phyloP scores from a whole-genome alignment of 371 early-diverging fungal species.

The Globomyces sp. region DNA sequence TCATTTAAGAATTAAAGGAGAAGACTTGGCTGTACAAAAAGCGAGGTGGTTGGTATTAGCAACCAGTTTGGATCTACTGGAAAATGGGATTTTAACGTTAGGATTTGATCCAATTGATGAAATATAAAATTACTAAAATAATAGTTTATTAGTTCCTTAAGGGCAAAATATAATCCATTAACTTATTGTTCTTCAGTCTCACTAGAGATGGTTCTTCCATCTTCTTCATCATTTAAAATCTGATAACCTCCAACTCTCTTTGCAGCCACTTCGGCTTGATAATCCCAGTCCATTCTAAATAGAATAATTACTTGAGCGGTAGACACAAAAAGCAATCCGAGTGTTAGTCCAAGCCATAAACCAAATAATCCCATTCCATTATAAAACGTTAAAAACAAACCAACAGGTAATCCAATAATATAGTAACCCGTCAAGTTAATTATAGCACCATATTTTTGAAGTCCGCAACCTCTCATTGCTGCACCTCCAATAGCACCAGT shows the following conservation, averaged over 20 bases:
- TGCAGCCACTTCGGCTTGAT: conserved; percentile 32
- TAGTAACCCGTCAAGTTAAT: conserved; percentile 24
- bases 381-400: conserved; percentile 20
- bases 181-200: too few relatives aligned
- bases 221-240: background rate
- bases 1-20: conserved; percentile 13
- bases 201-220: too few relatives aligned
- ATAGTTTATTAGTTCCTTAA: too few relatives aligned
- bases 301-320: conserved; percentile 26
- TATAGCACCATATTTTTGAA: conserved; percentile 21
- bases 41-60: conserved; percentile 10
- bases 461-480: conserved; percentile 19
- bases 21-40: background rate
- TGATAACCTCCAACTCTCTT: conserved; percentile 12
- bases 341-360: conserved; percentile 25
- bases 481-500: conserved; percentile 19
- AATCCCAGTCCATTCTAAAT: conserved; percentile 33
- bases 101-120: conserved; percentile 13
- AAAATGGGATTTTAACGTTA: background rate
- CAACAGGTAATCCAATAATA: conserved; percentile 27
- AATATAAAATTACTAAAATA: background rate
- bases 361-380: conserved; percentile 20
- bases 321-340: conserved; percentile 30
- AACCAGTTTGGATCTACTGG: background rate
- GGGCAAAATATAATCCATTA: too few relatives aligned